phyloP scores from a whole-genome alignment of 148 eudicot species.

The Talinum fruticosum region DNA sequence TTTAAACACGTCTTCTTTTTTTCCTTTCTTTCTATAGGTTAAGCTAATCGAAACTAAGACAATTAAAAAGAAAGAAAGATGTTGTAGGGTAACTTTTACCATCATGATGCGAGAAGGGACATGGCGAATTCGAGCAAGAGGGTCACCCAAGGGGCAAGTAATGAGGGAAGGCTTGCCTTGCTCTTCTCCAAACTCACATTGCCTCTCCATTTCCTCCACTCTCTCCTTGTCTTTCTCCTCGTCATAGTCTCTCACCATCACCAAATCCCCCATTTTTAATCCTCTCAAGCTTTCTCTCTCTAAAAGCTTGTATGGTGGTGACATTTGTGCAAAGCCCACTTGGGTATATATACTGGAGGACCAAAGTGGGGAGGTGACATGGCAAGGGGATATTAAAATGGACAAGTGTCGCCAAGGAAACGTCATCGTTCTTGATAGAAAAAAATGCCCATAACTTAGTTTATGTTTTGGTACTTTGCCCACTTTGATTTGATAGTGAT shows the following conservation, averaged over 20 bases:
- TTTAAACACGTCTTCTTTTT: too few species aligned
- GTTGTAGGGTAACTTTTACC: conserved; percentile 32
- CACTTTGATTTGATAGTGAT: conserved; percentile 25
- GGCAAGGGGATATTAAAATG: conserved; percentile 22
- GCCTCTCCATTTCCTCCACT: conserved; percentile 61
- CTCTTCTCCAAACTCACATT: conserved; percentile 63
- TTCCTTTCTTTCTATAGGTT: too few species aligned
- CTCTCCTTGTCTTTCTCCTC: conserved; percentile 44
- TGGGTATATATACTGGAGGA: not conserved
- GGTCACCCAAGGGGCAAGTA: conserved; percentile 77
- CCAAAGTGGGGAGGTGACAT: conserved; percentile 1
- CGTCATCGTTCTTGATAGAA: conserved; percentile 10
- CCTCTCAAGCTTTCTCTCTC: not conserved
- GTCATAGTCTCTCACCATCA: conserved; percentile 57
- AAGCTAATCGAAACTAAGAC: too few species aligned
- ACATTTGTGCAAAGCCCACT: conserved; percentile 35
- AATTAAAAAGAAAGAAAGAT: too few species aligned
- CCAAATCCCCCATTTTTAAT: conserved; percentile 3
- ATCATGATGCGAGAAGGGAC: conserved; percentile 54
- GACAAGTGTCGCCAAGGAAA: conserved; percentile 26
- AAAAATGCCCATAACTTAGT: not conserved
- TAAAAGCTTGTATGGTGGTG: conserved; percentile 25
- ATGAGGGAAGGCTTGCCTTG: conserved; percentile 53
- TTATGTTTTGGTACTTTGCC: conserved; percentile 6
- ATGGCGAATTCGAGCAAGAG: conserved; percentile 56